phyloP scores from a whole-genome alignment of 2,329 filamentous ascomycete genomes.

The Trichoderma brevicompactum region DNA sequence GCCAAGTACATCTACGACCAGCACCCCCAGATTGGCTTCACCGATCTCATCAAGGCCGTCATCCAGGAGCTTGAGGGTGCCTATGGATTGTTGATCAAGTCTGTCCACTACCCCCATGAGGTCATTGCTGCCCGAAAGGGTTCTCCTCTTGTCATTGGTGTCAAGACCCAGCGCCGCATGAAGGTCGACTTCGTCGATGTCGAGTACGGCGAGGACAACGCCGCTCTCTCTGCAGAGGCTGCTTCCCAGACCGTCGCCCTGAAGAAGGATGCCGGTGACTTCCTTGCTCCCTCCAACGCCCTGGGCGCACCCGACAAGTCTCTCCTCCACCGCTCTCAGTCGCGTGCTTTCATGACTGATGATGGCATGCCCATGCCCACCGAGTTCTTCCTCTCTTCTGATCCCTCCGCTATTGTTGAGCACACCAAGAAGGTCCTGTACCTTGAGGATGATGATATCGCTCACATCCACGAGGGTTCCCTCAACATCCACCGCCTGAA shows the following conservation, averaged over 20 bases:
- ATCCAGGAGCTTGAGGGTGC: constrained; percentile 98
- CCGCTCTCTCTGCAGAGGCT: constrained; percentile 84
- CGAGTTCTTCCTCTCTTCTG: constrained; percentile 98
- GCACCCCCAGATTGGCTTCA: constrained; percentile 93
- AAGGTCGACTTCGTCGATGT: constrained; percentile 99
- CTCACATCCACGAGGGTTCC: constrained; percentile 98
- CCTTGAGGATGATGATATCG: constrained; percentile 99
- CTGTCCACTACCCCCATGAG: constrained; percentile 97
- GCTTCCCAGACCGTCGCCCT: constrained; percentile 95
- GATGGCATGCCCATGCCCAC: constrained; percentile 97
- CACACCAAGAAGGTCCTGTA: constrained; percentile 99
- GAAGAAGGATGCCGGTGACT: constrained; percentile 78
- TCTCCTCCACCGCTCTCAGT: constrained; percentile 96
- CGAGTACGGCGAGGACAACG: constrained; percentile 88
- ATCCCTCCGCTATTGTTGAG: constrained; percentile 97
- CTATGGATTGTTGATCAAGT: constrained; percentile 97
- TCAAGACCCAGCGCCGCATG: constrained; percentile 97
- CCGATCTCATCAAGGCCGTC: constrained; percentile 93
- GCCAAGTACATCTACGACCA: constrained; percentile 97
- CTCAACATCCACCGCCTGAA: constrained; percentile 98
- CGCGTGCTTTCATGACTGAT: constrained; percentile 97
- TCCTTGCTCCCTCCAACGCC: constrained; percentile 64
- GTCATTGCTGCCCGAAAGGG: constrained; percentile 98
- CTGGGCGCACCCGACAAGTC: constrained; percentile 96
- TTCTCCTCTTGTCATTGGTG: constrained; percentile 95